Conservation (phyloP, 441 rosid genomes). For the Viola pubescens region DNA sequence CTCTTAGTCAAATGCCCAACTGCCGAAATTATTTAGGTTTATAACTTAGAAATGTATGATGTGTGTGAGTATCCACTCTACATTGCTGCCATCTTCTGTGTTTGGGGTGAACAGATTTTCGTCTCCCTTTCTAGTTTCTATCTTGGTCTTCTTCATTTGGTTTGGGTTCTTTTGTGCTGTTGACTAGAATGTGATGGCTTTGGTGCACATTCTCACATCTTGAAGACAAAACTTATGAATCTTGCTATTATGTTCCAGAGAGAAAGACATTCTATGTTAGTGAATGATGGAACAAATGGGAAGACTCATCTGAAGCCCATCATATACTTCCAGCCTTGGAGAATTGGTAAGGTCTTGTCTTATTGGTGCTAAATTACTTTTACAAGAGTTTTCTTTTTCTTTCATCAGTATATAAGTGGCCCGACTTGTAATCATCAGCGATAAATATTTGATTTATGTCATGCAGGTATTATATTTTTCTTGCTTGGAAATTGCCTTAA, state of each 20-base stretch:
- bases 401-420: neutral
- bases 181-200: too few relatives aligned
- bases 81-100: too few relatives aligned
- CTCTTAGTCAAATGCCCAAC: too few relatives aligned
- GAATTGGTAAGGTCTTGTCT: constrained; percentile 66
- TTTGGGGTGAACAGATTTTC: neutral
- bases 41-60: too few relatives aligned
- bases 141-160: too few relatives aligned
- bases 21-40: too few relatives aligned
- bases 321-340: constrained; percentile 84
- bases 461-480: constrained; percentile 78
- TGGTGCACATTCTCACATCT: too few relatives aligned
- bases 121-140: neutral
- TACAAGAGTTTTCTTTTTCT: neutral
- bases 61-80: too few relatives aligned
- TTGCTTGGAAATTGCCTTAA: constrained; percentile 90
- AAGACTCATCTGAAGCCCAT: constrained; percentile 70
- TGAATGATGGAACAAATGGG: constrained; percentile 48
- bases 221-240: constrained; percentile 1
- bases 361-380: constrained; percentile 7
- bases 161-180: too few relatives aligned
- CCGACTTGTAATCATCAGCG: constrained; percentile 14
- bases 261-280: constrained; percentile 57
- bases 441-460: constrained; percentile 19
- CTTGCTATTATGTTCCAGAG: constrained; percentile 46